These are phyloP conservation scores for Naganishia randhawae DNA, from an alignment of 768 basidiomycete species.

Conservation along the genomic window DNA sequence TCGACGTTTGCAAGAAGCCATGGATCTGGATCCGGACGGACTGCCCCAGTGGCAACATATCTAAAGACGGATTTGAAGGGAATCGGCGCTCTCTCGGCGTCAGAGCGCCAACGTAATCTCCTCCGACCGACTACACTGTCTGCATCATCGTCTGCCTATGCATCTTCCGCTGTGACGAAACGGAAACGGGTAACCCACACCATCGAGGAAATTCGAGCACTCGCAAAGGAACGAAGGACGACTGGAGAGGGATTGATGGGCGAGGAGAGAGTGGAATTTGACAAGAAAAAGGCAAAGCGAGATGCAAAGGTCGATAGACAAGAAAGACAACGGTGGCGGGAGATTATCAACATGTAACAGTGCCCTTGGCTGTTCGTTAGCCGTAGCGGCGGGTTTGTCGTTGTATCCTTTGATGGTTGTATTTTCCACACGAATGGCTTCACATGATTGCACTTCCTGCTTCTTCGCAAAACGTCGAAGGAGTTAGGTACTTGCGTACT, in stretches of 20 bases:
- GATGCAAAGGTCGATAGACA: constrained; percentile 26
- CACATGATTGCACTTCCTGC: neutral
- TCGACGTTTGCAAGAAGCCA: neutral
- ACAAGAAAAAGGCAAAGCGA: constrained; percentile 13
- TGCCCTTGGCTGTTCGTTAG: neutral
- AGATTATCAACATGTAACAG: constrained; percentile 13
- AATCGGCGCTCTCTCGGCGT: constrained; percentile 18
- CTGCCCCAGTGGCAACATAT: constrained; percentile 28
- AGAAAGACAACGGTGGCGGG: constrained; percentile 26
- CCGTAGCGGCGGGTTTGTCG: neutral
- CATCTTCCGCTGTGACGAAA: neutral
- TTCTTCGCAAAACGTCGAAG: no score
- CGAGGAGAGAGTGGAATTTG: constrained; percentile 9
- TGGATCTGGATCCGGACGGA: constrained; percentile 17
- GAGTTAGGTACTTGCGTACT: no score
- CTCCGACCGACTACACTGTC: neutral
- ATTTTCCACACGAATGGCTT: neutral
- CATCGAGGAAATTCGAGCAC: constrained; percentile 14
- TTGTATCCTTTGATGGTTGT: constrained; percentile 12
- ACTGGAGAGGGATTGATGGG: constrained; percentile 17
- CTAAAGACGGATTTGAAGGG: constrained; percentile 26
- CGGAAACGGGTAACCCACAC: constrained; percentile 31
- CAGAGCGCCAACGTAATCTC: neutral
- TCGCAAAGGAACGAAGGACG: neutral
- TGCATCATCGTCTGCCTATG: neutral